Evolutionary conservation across 495 filamentous ascomycete genomes (phyloP).

Genomic region (Polyplosphaeria fusca): DNA sequence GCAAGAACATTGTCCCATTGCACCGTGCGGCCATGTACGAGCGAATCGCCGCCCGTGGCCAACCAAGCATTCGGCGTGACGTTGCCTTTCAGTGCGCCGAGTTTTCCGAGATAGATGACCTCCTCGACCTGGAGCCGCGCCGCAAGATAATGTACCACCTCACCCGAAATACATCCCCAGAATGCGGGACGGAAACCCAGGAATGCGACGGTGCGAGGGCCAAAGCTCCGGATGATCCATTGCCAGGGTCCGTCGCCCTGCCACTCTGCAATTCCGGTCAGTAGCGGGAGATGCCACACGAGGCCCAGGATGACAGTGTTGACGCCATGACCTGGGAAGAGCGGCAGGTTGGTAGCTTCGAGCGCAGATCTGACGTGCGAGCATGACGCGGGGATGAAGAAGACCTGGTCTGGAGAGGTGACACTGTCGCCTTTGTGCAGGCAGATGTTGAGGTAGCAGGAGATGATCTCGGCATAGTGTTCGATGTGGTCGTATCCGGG

Average conservation of each 20-base stretch:
- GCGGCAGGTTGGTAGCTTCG: background rate
- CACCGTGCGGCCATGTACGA: background rate
- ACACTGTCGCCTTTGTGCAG: background rate
- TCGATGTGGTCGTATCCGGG: conserved; percentile 24
- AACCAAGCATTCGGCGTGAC: conserved; percentile 2
- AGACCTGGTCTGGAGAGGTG: background rate
- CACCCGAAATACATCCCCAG: conserved; percentile 19
- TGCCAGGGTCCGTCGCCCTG: conserved; percentile 4
- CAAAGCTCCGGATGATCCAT: background rate
- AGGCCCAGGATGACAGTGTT: background rate
- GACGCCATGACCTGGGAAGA: conserved; percentile 5
- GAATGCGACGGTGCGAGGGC: conserved; percentile 17
- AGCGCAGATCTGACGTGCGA: background rate
- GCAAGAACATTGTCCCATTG: conserved; percentile 5
- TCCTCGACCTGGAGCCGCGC: conserved; percentile 12
- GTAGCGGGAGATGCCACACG: conserved; percentile 5
- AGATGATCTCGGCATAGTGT: conserved; percentile 30
- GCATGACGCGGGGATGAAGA: conserved; percentile 5
- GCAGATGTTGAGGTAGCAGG: conserved; percentile 20
- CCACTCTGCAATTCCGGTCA: background rate
- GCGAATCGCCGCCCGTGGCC: conserved; percentile 10
- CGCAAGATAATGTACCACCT: conserved; percentile 19
- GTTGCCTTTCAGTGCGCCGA: conserved; percentile 11
- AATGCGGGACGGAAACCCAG: conserved; percentile 25
- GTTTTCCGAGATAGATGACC: conserved; percentile 23